Evolutionary conservation across 257 asterid species (phyloP), one percentile per base, ranked within the genome.

Genomic region (Rauvolfia tetraphylla): DNA sequence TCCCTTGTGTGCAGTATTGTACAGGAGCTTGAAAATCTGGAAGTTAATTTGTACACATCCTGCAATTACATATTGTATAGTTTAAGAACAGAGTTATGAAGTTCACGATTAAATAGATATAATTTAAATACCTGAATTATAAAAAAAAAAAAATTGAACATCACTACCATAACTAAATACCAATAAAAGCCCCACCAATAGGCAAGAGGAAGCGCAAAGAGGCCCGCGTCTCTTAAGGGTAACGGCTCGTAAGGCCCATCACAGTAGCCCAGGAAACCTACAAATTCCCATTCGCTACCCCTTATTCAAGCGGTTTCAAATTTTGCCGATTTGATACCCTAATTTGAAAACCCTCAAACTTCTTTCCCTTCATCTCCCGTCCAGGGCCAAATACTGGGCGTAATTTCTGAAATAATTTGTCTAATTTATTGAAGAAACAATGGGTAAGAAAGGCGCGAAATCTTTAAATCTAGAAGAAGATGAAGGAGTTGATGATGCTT

Each of bases 381-480:
- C 25, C 10, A 65, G 7, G 9, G 44, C 18, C 3, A 31, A 62
- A 15, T 65, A 23, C 38, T 18, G 15, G 71, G 31, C 3, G 39
- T 13, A 58, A n/a, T 3, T 29, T 27, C 14, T n/a, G 67, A 59
- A 59, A 27, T 27, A 27, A 59, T 27, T 27, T 3, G 13, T 36
- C 8, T 36, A 18, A 31, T 57, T 70, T 61, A 12, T 57, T 33
- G 6, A 25, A 9, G 38, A 25, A 44, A 54, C 4, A n/a, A 86
- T 86, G 96, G 91, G 89, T 15, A 86, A 76, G 82, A 74, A 77
- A 70, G 90, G 76, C 58, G 87, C 75, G 88, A 84, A 83, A 25
- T 81, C 54, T 86, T 34, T 81, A 85, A 56, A 13, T 75, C 90
- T 25, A 1, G 86, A 83, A 42, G 87, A 87, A 73, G 84, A 80